Conservation (phyloP, 768 basidiomycete genomes). For the Roridomyces roridus region DNA sequence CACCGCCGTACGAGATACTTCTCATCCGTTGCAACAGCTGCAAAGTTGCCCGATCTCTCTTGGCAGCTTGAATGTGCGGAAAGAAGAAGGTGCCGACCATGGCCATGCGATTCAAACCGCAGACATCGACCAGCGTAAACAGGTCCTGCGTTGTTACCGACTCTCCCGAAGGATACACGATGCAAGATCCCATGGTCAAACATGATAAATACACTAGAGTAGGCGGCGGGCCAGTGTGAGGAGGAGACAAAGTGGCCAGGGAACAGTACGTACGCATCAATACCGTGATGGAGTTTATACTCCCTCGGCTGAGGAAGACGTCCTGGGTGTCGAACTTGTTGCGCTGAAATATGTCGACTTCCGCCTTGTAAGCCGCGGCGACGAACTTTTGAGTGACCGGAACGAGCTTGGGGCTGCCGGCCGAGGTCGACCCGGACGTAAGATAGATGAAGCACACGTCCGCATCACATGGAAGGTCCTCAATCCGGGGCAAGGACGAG, state of each 20-base stretch:
- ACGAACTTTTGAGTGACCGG: slow-evolving; percentile 5
- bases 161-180: slow-evolving; percentile 1
- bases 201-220: slow-evolving; percentile 2
- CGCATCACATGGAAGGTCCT: slow-evolving; percentile 3
- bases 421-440: slow-evolving; percentile 11
- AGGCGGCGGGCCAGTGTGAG: too few species aligned
- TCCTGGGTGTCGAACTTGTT: background rate
- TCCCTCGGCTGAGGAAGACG: slow-evolving; percentile 6
- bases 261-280: slow-evolving; percentile 2
- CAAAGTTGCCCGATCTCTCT: slow-evolving; percentile 6
- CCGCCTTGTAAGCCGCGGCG: background rate
- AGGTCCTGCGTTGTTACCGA: slow-evolving; percentile 2
- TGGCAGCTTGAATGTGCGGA: slow-evolving; percentile 12
- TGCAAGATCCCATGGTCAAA: slow-evolving; percentile 8
- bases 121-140: slow-evolving; percentile 5
- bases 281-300: background rate
- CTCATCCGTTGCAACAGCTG: slow-evolving; percentile 7
- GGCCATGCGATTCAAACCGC: slow-evolving; percentile 2
- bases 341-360: background rate
- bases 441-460: slow-evolving; percentile 11
- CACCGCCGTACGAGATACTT: slow-evolving; percentile 9
- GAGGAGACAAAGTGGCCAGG: background rate
- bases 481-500: slow-evolving; percentile 4
- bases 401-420: slow-evolving; percentile 9
- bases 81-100: slow-evolving; percentile 7